Conservation (phyloP, 495 filamentous ascomycete species). For the Melanomma pulvis-pyrius region DNA sequence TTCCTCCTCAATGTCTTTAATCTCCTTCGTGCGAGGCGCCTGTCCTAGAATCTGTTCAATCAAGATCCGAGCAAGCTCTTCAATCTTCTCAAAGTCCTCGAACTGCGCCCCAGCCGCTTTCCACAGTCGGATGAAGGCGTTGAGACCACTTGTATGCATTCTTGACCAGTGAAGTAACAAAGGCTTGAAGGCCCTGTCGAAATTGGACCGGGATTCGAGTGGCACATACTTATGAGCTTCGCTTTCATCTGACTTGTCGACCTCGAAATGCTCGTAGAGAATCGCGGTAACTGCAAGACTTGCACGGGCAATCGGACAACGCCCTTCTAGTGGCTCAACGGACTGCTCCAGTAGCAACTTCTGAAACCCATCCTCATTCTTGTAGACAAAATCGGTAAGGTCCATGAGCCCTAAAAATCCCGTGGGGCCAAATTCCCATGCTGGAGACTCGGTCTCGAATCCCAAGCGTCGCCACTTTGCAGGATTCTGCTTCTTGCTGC, state of each 20-base stretch:
- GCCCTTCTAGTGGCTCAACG: slow-evolving; percentile 65
- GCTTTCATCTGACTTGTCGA: slow-evolving; percentile 82
- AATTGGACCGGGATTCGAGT: slow-evolving; percentile 73
- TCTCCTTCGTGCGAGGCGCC: slow-evolving; percentile 78
- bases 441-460: slow-evolving; percentile 88
- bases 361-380: slow-evolving; percentile 88
- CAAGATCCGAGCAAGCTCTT: slow-evolving; percentile 87
- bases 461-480: slow-evolving; percentile 94
- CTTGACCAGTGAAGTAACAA: slow-evolving; percentile 91
- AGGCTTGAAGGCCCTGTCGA: slow-evolving; percentile 87
- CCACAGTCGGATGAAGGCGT: slow-evolving; percentile 91
- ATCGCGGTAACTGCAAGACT: slow-evolving; percentile 86
- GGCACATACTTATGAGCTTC: slow-evolving; percentile 76
- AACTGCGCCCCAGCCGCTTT: slow-evolving; percentile 79
- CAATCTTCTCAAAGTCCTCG: slow-evolving; percentile 89
- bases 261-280: slow-evolving; percentile 93
- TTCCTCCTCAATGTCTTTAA: slow-evolving; percentile 87
- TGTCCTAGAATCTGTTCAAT: slow-evolving; percentile 88
- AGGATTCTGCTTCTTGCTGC: slow-evolving; percentile 70
- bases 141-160: slow-evolving; percentile 87
- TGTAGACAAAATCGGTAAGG: slow-evolving; percentile 86
- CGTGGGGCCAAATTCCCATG: slow-evolving; percentile 77
- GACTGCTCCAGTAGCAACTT: slow-evolving; percentile 88
- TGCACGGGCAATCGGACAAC: slow-evolving; percentile 86
- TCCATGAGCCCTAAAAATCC: slow-evolving; percentile 99